Base-by-base conservation (phyloP, 768 basidiomycete genomes). In the Lactifluus echinatus region DNA sequence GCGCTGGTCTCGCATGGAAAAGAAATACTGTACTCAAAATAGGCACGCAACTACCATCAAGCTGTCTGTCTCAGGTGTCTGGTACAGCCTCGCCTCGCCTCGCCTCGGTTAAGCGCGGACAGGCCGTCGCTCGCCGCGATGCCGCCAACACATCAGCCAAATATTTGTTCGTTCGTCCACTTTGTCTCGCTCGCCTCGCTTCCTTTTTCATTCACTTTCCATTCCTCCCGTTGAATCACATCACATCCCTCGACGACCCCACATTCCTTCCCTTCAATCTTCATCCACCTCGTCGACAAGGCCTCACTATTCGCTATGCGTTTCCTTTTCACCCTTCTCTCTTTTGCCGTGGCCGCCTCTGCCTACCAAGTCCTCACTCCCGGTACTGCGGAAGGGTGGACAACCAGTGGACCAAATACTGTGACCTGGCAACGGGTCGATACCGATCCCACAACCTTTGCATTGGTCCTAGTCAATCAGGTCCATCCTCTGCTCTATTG, bases 381-480 rank as follows among this genome's bases (percentile, higher is more conserved):
- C 63, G 62, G 62, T 57, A 55, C 53, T 4, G 59, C 65, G 40
- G 59, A 73, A 23, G 78, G 76, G 47, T 91, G 89, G 89, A 77
- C 75, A 29, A 67, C 68, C 26, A 84, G 79, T 39, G 59, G 59
- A 2, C 64, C 75, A 51, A 84, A 82, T 63, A 66, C 61, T 15
- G 71, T 90, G 54, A 56, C 71, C 6, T 94, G 90, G 90, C 48
- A 68, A 1, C 76, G 77, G 5, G 89, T 90, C 57, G 57, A 61
- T 52, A 87, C 85, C 8, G 92, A 94, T 66, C 70, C 78, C 0
- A 24, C 55, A 50, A 89, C 79, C 71, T 91, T 93, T 69, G 79
- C 86, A 14, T 76, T 78, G 47, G 72, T 89, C 49, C 76, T 94
- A 46, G 76, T 75, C 60, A 87, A 88, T 72, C 68, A 75, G 66